Base-by-base conservation (phyloP, 345 rosid species). In the Corchorus capsularis region DNA sequence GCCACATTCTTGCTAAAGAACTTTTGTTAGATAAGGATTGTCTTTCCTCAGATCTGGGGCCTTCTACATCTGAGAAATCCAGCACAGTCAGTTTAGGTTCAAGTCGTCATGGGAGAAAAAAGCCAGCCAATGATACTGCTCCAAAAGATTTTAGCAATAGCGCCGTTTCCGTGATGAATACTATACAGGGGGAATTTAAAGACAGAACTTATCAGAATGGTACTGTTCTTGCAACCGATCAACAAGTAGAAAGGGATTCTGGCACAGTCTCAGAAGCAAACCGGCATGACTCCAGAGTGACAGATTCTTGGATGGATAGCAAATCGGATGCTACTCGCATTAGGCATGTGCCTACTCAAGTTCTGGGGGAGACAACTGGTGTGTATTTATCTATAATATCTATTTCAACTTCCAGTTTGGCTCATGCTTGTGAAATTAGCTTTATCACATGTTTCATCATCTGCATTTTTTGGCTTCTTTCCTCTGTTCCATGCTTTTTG, bases 41-140 rank as follows among this genome's bases (percentile, higher is more conserved):
- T 64, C 56, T 66, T 69, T 53, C 80, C n/a, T 75, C 81, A 60
- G 86, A 81, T 77, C 77, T 79, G 45, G 90, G 79, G 73, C 89
- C 91, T 68, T 90, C 93, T 39, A 85, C 93, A 35, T 88, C 93
- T 77, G 82, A 79, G 76, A 76, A 64, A 32, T 76, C 75, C 20
- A 57, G 35, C 15, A 73, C 74, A 64, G 20, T 34, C 65, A 60
- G 81, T 64, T 56, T 47, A 11, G 69, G 73, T 67, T 73, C 84
- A 7, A 17, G 69, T 80, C 64, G 59, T 76, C 68, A 77, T 27
- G 77, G 16, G 45, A 83, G 65, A 75, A 84, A 81, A 53, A 52
- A 22, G 63, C 65, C 8, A 55, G 84, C 76, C 37, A 63, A 14
- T 57, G 76, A 63, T 73, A 27, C 43, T 61, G 57, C 73, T 77